Base-by-base conservation (phyloP, 495 filamentous ascomycete genomes). In the Penicillium tannophilum region DNA sequence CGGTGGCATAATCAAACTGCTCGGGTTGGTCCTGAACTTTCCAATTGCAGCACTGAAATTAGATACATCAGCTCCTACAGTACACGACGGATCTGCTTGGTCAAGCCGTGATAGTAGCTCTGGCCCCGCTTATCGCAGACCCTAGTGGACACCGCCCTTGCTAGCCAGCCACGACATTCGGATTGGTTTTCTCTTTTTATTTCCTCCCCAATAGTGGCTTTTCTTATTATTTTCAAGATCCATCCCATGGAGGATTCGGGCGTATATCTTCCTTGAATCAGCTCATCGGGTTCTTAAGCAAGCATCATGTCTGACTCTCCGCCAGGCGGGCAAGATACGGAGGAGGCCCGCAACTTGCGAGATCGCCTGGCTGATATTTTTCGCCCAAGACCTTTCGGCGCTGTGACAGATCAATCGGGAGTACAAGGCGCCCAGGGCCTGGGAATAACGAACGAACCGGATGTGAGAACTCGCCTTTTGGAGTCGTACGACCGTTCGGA, bases 331-430 rank as follows among this genome's bases (percentile, higher is more conserved):
- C 52, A 58, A 28, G 66, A 72, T 45, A 45, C 64, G 28, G 69
- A 66, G 12, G 60, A 69, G 41, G 52, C 54, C 54, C 71, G 70
- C 41, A 72, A 74, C 31, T 62, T 76, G 39, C 73, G 69, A 46
- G 70, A 75, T 55, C 70, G 72, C n/a, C 60, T 79, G 30, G 49
- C 72, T 50, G 63, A 74, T 44, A 60, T 74, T 46, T 74, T 80
- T 54, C 72, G 71, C 53, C 54, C 63, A n/a, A 63, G 49, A 19
- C 23, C 47, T 6, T 41, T 56, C 19, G 49, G 49, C 3, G 36
- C 48, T 6, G 46, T 51, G 16, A 42, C 52, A 17, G 16, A 41
- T 24, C 54, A 58, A 11, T 35, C 61, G 54, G 59, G 48, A 20
- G 28, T 28, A 31, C 53, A 59, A 9, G 54, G 52, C 12, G 45